Base-by-base conservation (phyloP, 2,329 filamentous ascomycete species). In the Orbilia ellipsospora region DNA sequence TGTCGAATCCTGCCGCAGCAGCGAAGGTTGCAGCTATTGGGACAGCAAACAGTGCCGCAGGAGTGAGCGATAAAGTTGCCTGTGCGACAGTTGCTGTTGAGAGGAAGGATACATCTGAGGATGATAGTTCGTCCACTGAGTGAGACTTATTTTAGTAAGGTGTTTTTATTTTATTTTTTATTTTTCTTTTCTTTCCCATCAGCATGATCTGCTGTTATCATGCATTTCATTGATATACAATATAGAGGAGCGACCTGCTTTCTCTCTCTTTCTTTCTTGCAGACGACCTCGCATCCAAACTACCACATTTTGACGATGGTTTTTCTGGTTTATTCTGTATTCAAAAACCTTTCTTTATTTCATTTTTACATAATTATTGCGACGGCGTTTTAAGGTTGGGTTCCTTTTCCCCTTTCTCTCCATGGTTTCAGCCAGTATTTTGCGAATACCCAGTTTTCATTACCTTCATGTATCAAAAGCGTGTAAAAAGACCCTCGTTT, bases 101-200 rank as follows among this genome's bases (percentile, higher is more conserved):
- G 23, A 72, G 64, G 62, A 72, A 77, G 13, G 67, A 77, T 31
- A 63, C 73, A 10, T 77, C 73, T 16, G 65, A 70, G 18, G 73
- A 77, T 16, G 73, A 77, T 44, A 72, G 67, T 31, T 77, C 65
- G 31, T 72, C 73, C 2, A 72, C 66, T 15, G 73, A 77, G 20
- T 61, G 51, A 26, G 62, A 45, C 23, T 67, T 36, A 3, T 40
- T 13, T 40, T 10, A 3, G 15, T 52, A 36, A n/a, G 13, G 8
- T 52, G 18, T 5, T 5, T 36, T 23, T 18, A 44, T 4, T 40
- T 13, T 23, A 6, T 4, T 18, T 52, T 36, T 52, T 52, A 18
- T 52, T 52, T n/a, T 5, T 20, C 45, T 65, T 51, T 48, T 50
- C 28, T n/a, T 20, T 50, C 40, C 31, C 10, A 36, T 31, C 45